Evolutionary conservation across 352 stramenopile species (phyloP), one percentile per base, ranked within the genome.

Genomic region (Phytophthora ramorum): DNA sequence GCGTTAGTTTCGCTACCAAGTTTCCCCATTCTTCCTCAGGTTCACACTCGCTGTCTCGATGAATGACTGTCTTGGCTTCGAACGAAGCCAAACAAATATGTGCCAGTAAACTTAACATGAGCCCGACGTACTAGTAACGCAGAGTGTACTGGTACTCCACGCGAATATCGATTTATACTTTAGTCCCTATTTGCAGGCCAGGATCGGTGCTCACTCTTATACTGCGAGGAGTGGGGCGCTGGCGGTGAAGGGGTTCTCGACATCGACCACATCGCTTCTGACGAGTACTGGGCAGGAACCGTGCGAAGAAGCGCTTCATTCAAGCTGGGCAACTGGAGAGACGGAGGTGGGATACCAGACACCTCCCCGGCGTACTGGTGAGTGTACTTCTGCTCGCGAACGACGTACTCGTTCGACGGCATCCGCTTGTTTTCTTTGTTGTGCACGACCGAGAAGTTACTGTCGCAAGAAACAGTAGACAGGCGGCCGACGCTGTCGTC

Each of bases 401-500:
- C 22, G 26, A 50, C 16, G 49, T 51, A 48, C 37, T 63, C 66
- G 10, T 17, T 50, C n/a, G 54, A 46, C 26, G 28, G 17, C 17
- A 68, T 65, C 12, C 55, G 63, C 35, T 30, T 37, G 38, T 78
- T 78, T 49, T 77, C 68, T 65, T 69, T 75, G 48, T 69, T 72
- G 32, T 68, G 58, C 9, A 26, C 28, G 24, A 41, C 12, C 3
- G 71, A 79, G 19, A 76, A 64, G 49, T 68, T 71, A 37, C 72
- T 77, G 50, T 84, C 71, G 28, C 66, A 74, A 17, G 75, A 67
- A 19, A 72, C 38, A 0, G 76, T 74, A 2, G 75, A 76, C 17
- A 68, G 63, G 13, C 70, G 64, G 38, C 75, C 80, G n/a, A 76
- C 56, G 34, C 78, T 87, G 45, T 83, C 76, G 58, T 87, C 78